Conservation (phyloP, 2,329 filamentous ascomycete species). For the Alternaria solani region DNA sequence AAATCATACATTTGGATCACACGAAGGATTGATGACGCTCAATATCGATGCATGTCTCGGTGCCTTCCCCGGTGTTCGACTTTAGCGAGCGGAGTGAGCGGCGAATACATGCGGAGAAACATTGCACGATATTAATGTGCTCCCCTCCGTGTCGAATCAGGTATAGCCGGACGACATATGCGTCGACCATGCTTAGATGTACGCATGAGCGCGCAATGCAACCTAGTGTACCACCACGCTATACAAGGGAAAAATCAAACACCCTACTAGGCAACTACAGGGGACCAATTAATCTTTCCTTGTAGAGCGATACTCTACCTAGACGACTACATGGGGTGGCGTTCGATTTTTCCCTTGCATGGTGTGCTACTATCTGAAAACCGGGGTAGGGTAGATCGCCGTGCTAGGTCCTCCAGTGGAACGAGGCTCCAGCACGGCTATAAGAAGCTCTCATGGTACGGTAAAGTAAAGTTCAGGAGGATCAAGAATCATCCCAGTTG, state of each 20-base stretch:
- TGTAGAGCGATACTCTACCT: no score
- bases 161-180: background rate
- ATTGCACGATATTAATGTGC: slow-evolving; percentile 46
- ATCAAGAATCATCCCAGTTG: background rate
- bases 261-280: no score
- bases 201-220: background rate
- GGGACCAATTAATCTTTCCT: no score
- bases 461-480: background rate
- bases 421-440: background rate
- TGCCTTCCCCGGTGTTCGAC: background rate
- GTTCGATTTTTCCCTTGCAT: background rate
- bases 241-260: no score
- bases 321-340: no score
- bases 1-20: slow-evolving; percentile 9
- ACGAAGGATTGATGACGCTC: slow-evolving; percentile 22
- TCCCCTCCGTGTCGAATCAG: slow-evolving; percentile 10
- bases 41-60: background rate
- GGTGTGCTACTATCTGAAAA: background rate
- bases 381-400: slow-evolving; percentile 5
- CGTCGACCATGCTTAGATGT: slow-evolving; percentile 7
- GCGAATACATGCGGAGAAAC: slow-evolving; percentile 4
- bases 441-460: slow-evolving; percentile 4
- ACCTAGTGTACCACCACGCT: background rate
- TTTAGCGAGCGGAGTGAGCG: background rate
- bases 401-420: slow-evolving; percentile 1